Percentiles rank a stretch among this genome's conserved stretches.
Conservation (phyloP, 1,139 yeast species). For the Yamadazyma dendronema region DNA sequence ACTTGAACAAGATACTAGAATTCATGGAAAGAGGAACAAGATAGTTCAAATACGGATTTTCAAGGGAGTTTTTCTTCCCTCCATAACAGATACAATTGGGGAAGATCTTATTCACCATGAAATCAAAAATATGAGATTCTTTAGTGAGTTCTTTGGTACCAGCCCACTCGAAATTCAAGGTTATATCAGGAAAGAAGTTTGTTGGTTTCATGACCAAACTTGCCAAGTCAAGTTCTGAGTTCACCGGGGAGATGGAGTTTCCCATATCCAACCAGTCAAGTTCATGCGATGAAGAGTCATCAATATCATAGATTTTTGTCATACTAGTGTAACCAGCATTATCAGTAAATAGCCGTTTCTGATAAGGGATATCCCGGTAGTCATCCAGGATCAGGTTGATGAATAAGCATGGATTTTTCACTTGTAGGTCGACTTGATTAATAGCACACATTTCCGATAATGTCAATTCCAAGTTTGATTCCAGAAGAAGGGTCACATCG, state of each 20-base stretch:
- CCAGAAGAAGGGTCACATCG: background rate
- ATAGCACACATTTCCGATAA: constrained; percentile 12
- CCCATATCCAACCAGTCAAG: background rate
- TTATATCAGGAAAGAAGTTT: background rate
- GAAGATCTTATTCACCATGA: constrained; percentile 30
- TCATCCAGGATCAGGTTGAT: constrained; percentile 24
- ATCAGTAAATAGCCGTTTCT: background rate
- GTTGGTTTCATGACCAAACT: background rate
- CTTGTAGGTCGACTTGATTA: constrained; percentile 10
- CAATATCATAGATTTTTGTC: constrained; percentile 10
- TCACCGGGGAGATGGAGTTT: background rate
- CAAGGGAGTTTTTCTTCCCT: constrained; percentile 7
- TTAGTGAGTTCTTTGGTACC: constrained; percentile 1
- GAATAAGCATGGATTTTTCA: constrained; percentile 18
- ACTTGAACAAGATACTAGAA: constrained; percentile 28
- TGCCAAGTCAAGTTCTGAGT: too few species aligned
- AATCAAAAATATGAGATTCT: constrained; percentile 24
- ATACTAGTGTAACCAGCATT: constrained; percentile 4
- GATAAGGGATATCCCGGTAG: too few species aligned
- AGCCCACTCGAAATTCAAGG: background rate
- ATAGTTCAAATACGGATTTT: constrained; percentile 33
- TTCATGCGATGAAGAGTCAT: background rate
- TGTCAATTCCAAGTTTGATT: constrained; percentile 8
- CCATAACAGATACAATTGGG: constrained; percentile 34
- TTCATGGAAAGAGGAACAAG: constrained; percentile 31